These are phyloP conservation scores for Venturia nashicola DNA, from an alignment of 2,329 filamentous ascomycete species.

Conservation along the genomic window DNA sequence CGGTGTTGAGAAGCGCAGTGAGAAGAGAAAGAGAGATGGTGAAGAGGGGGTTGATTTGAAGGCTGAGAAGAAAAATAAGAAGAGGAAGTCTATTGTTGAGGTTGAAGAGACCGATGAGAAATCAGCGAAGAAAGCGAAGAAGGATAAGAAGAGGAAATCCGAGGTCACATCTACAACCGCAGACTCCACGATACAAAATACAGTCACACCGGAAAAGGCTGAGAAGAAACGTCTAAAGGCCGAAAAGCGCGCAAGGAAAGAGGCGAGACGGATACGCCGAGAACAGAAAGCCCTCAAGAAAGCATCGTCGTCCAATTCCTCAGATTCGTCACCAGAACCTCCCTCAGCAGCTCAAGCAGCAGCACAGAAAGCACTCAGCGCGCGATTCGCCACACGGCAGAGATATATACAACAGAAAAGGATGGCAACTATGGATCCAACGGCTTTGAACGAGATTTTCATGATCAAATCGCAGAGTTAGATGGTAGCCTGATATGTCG, in stretches of 20 bases:
- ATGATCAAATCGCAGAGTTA: slow-evolving; percentile 45
- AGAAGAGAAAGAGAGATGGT: slow-evolving; percentile 20
- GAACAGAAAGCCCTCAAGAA: slow-evolving; percentile 5
- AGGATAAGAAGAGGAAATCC: slow-evolving; percentile 15
- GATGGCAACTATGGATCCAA: slow-evolving; percentile 66
- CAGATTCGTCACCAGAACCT: background rate
- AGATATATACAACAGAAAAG: slow-evolving; percentile 83
- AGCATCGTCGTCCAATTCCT: background rate
- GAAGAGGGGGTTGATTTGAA: background rate
- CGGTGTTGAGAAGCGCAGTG: slow-evolving; percentile 18
- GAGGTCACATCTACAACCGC: slow-evolving; percentile 14
- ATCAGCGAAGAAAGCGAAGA: slow-evolving; percentile 17
- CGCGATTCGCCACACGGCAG: slow-evolving; percentile 62
- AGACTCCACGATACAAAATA: slow-evolving; percentile 13
- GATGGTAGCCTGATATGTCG: background rate
- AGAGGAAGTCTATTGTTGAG: slow-evolving; percentile 16
- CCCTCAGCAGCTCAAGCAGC: background rate
- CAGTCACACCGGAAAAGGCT: background rate
- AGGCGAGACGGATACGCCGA: slow-evolving; percentile 9
- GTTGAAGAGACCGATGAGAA: slow-evolving; percentile 19
- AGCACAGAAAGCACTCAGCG: slow-evolving; percentile 22
- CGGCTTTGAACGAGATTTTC: slow-evolving; percentile 72
- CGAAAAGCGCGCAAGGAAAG: slow-evolving; percentile 8
- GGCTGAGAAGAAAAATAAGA: slow-evolving; percentile 20
- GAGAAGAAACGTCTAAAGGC: slow-evolving; percentile 1